Base-by-base conservation (phyloP, 2,329 filamentous ascomycete genomes). In the Arthrocladium fulminans region DNA sequence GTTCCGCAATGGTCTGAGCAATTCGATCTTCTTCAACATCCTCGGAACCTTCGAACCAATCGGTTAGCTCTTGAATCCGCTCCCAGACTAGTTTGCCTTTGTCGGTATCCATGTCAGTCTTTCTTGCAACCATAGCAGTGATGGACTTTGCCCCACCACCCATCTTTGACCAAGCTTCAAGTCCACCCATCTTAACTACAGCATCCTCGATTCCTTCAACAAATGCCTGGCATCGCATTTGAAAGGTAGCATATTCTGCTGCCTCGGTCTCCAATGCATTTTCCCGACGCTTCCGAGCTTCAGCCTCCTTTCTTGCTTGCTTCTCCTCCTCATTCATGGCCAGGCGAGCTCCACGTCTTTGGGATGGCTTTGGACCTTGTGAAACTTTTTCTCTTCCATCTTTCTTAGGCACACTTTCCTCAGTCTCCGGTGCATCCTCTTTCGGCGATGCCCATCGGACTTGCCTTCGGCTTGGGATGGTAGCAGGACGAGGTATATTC, bases 131-230 rank as follows among this genome's bases (percentile, higher is more conserved):
- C 22, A 61, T 22, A 3, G 9, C 39, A 3, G 8, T 47, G 22
- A 47, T 47, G 10, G 34, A 27, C 32, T 35, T 35, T 2, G 50
- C 51, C 29, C 42, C 54, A 27, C 50, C 48, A 20, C 56, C 49
- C 37, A 51, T 38, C 8, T 48, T 48, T 22, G 53, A 42, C 63
- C 62, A 65, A 17, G 54, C 53, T 1, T 51, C 47, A 34, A 47
- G 38, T 40, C 62, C 60, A 1, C 46, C 47, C 19, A 56, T 53
- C 3, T 59, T 29, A 15, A 54, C 24, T 8, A 50, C 51, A 1
- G 58, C 60, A 27, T 55, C 44, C 41, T 54, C 49, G 43, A 61
- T 56, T 47, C 54, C 51, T 13, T 41, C 40, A 29, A 57, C 45
- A 7, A 45, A 49, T 10, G 49, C 34, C 15, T 48, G 23, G 10